phyloP scores from a whole-genome alignment of 768 basidiomycete genomes.

The Rhodosporidiobolus sp. region DNA sequence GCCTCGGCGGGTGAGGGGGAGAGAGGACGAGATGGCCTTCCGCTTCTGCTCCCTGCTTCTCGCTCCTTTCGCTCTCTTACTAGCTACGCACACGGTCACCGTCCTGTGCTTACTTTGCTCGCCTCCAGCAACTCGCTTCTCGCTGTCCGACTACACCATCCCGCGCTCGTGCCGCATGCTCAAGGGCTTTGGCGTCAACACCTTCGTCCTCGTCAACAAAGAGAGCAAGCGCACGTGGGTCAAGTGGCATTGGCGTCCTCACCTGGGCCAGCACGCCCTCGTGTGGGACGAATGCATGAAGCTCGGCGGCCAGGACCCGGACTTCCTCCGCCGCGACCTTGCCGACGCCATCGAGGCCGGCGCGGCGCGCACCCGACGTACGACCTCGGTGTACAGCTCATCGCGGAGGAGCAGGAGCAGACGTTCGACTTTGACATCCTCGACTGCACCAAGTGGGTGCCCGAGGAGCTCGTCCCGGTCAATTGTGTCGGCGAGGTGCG shows the following conservation, averaged over 20 bases:
- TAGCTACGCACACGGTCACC: no score
- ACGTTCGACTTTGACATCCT: constrained; percentile 79
- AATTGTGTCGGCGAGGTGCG: constrained; percentile 58
- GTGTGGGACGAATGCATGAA: constrained; percentile 90
- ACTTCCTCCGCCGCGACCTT: constrained; percentile 83
- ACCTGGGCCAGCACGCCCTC: constrained; percentile 72
- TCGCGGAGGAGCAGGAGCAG: constrained; percentile 72
- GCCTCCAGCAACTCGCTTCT: no score
- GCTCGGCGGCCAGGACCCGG: constrained; percentile 76
- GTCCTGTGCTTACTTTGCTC: no score
- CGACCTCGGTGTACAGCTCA: constrained; percentile 71
- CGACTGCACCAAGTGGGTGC: constrained; percentile 70
- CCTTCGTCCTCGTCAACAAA: constrained; percentile 69
- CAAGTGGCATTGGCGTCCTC: constrained; percentile 63
- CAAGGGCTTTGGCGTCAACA: constrained; percentile 76
- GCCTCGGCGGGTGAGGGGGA: no score
- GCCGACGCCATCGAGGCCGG: constrained; percentile 75
- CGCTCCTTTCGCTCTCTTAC: no score
- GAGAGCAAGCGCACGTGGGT: constrained; percentile 70
- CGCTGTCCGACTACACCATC: constrained; percentile 77
- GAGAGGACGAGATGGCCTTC: no score
- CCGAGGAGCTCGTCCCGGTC: constrained; percentile 73
- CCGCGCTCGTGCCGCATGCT: constrained; percentile 84
- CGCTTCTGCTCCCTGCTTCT: no score
- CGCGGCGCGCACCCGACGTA: constrained; percentile 69